Evolutionary conservation across 768 basidiomycete species (phyloP), one percentile per base, ranked within the genome.

Genomic region (Roridomyces roridus): DNA sequence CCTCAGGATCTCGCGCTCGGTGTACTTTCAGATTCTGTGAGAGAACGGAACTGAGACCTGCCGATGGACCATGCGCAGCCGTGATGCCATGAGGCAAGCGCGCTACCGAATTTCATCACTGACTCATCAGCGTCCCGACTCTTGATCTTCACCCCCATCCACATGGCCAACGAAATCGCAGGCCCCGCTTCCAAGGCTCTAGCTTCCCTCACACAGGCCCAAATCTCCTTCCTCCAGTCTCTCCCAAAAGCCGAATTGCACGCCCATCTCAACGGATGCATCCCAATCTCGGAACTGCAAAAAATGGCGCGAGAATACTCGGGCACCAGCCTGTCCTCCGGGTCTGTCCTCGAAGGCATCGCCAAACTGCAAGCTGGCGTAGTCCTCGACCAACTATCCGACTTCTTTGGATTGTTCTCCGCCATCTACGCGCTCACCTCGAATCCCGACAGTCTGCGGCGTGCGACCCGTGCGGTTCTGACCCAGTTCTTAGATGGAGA

Each of bases 181-280:
- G 81, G 79, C 7, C 76, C 76, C 4, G 79, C 85, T 1, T 77
- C 79, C 0, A 63, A 56, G 0, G 92, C 92, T 0, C 71, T 92
- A 12, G 67, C 64, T 1, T 81, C 85, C 1, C 78, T 93, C 21
- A 73, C 74, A 10, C 59, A 74, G 0, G 59, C 71, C 6, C 85
- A 92, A 60, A 46, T 86, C 21, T 31, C 68, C 6, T 94, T 93
- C 69, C 74, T 94, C 39, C 75, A 82, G 44, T 53, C 59, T 1
- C 77, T 93, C 0, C 88, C 88, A 10, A 94, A 94, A 70, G 91
- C 92, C 1, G 92, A 95, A 67, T 80, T 94, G 17, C 56, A 51
- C 39, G 56, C 49, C 0, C 44, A 51, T 41, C 48, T 51, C 17
- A 51, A 57, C 29, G 58, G 49, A 37, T 51, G 28, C 4, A 59